phyloP scores from a whole-genome alignment of 352 stramenopile genomes.

The Phytophthora quininea region DNA sequence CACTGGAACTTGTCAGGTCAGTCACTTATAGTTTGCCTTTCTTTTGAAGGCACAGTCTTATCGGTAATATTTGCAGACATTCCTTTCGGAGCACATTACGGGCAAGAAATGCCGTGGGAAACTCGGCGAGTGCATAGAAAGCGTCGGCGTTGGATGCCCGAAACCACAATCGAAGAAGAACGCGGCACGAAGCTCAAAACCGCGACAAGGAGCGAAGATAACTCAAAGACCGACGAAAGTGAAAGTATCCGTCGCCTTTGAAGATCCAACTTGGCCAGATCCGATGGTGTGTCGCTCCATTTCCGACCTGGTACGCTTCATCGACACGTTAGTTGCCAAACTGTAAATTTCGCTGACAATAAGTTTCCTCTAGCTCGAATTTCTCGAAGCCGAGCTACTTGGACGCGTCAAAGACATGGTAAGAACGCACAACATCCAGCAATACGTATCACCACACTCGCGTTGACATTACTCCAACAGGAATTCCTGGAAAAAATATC shows the following conservation, averaged over 20 bases:
- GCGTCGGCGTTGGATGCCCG: not conserved
- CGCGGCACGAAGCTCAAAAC: slow-evolving; percentile 6
- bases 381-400: slow-evolving; percentile 38
- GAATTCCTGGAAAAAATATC: not conserved
- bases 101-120: slow-evolving; percentile 19
- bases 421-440: slow-evolving; percentile 1
- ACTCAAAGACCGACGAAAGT: slow-evolving; percentile 4
- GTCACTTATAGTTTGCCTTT: not conserved
- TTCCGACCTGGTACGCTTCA: slow-evolving; percentile 32
- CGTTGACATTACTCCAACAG: not conserved
- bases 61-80: slow-evolving; percentile 21
- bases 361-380: slow-evolving; percentile 25
- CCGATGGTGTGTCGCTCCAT: slow-evolving; percentile 44
- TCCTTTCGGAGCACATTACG: slow-evolving; percentile 42
- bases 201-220: not conserved
- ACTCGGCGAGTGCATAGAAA: slow-evolving; percentile 25
- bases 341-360: not conserved
- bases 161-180: slow-evolving; percentile 8
- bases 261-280: slow-evolving; percentile 26
- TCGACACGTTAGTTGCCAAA: not conserved
- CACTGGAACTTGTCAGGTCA: slow-evolving; percentile 41
- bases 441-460: not conserved
- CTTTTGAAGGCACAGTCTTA: not conserved
- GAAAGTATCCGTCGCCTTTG: not conserved
- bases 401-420: slow-evolving; percentile 48